phyloP scores from a whole-genome alignment of 257 asterid genomes.

The Schizonepeta tenuifolia region DNA sequence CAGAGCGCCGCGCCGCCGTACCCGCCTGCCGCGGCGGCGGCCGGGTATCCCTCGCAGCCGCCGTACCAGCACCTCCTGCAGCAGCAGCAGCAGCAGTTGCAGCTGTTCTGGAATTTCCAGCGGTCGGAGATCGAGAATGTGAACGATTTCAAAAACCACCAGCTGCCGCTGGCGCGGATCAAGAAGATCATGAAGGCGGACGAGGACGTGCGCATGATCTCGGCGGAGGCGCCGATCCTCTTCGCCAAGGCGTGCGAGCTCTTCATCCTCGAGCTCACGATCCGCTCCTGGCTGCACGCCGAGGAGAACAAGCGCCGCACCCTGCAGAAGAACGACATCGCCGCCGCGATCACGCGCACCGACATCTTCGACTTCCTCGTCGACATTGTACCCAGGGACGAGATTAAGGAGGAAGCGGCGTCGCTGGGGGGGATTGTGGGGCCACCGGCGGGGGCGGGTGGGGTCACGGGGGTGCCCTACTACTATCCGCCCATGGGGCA shows the following conservation, averaged over 20 bases:
- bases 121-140: slow-evolving; percentile 78
- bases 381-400: slow-evolving; percentile 89
- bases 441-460: slow-evolving; percentile 52
- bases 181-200: slow-evolving; percentile 97
- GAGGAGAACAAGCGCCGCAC: slow-evolving; percentile 95
- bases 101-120: slow-evolving; percentile 76
- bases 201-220: slow-evolving; percentile 94
- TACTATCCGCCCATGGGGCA: slow-evolving; percentile 84
- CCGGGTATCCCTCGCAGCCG: slow-evolving; percentile 51
- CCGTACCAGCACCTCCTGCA: slow-evolving; percentile 83
- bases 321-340: slow-evolving; percentile 87
- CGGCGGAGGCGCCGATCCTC: slow-evolving; percentile 92
- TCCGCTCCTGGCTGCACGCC: slow-evolving; percentile 95
- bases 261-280: slow-evolving; percentile 89
- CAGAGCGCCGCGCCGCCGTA: slow-evolving; percentile 57
- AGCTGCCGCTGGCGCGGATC: slow-evolving; percentile 86
- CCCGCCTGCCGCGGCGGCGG: slow-evolving; percentile 48
- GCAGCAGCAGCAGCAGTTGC: slow-evolving; percentile 83
- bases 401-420: slow-evolving; percentile 75
- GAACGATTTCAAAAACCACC: slow-evolving; percentile 90
- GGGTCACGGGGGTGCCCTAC: slow-evolving; percentile 82
- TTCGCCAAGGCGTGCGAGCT: slow-evolving; percentile 96
- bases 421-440: slow-evolving; percentile 50
- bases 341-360: slow-evolving; percentile 90
- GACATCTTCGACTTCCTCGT: slow-evolving; percentile 87